phyloP scores from a whole-genome alignment of 225 moss, liverwort and hornwort genomes.

The Asterella californica region DNA sequence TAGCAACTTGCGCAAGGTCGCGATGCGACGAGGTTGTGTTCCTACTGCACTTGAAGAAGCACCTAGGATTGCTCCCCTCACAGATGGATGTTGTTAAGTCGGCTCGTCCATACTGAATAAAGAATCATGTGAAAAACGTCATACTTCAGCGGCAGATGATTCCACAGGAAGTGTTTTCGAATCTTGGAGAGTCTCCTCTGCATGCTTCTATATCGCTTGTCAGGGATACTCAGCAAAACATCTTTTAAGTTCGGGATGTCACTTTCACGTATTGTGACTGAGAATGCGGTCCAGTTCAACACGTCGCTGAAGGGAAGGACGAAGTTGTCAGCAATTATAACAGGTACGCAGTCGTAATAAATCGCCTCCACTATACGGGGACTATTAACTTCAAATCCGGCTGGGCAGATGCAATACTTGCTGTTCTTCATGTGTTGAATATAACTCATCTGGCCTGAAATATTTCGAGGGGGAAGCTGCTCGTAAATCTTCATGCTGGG shows the following conservation, averaged over 20 bases:
- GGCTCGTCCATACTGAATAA: slow-evolving; percentile 80
- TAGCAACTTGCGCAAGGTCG: too few relatives aligned
- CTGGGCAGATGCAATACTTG: slow-evolving; percentile 83
- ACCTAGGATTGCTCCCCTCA: background rate
- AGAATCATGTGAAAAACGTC: slow-evolving; percentile 86
- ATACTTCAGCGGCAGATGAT: slow-evolving; percentile 54
- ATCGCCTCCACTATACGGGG: slow-evolving; percentile 85
- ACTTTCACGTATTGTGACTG: slow-evolving; percentile 54
- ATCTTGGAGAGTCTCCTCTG: slow-evolving; percentile 52
- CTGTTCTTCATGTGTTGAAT: slow-evolving; percentile 66
- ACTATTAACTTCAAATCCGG: slow-evolving; percentile 86
- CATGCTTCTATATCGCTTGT: slow-evolving; percentile 46
- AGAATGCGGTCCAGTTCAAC: slow-evolving; percentile 70
- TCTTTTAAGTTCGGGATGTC: slow-evolving; percentile 62
- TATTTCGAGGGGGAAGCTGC: slow-evolving; percentile 42
- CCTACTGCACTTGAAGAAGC: too few relatives aligned
- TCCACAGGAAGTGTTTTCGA: slow-evolving; percentile 70
- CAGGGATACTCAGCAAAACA: slow-evolving; percentile 45
- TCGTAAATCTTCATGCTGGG: slow-evolving; percentile 72
- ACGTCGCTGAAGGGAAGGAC: slow-evolving; percentile 75
- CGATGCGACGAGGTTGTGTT: too few relatives aligned
- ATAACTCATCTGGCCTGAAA: slow-evolving; percentile 40
- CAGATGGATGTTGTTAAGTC: slow-evolving; percentile 28
- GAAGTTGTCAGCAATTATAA: slow-evolving; percentile 77
- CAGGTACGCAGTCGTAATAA: slow-evolving; percentile 81